phyloP scores from a whole-genome alignment of 2,329 filamentous ascomycete genomes.

The Dendryphion nanum region DNA sequence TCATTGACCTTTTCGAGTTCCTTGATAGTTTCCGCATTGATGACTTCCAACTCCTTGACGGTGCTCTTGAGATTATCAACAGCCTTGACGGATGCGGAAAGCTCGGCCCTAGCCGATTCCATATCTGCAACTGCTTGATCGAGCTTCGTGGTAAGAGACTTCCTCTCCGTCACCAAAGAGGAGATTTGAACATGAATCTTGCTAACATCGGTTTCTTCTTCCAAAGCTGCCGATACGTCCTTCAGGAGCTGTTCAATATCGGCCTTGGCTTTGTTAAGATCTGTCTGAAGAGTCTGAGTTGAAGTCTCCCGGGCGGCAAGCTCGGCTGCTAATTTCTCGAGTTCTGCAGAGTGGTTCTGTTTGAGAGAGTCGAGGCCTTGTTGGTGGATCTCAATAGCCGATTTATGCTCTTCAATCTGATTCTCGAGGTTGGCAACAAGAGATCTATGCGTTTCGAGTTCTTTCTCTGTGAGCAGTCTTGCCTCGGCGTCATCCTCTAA shows the following conservation, averaged over 20 bases:
- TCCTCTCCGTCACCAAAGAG: constrained; percentile 46
- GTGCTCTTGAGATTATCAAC: constrained; percentile 43
- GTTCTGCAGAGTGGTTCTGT: constrained; percentile 54
- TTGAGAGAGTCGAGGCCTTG: constrained; percentile 54
- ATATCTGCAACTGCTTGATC: constrained; percentile 45
- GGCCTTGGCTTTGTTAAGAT: constrained; percentile 58
- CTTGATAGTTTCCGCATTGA: constrained; percentile 56
- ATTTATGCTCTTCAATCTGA: constrained; percentile 57
- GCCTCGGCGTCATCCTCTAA: constrained; percentile 65
- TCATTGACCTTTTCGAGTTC: constrained; percentile 57
- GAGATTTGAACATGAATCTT: constrained; percentile 45
- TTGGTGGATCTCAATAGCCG: constrained; percentile 54
- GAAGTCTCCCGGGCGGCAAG: constrained; percentile 31
- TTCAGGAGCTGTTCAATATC: constrained; percentile 61
- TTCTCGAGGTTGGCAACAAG: constrained; percentile 56
- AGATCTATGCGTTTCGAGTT: constrained; percentile 51
- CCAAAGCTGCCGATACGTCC: constrained; percentile 62
- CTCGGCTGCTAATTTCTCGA: constrained; percentile 46
- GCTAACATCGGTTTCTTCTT: constrained; percentile 55
- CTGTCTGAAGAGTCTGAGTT: constrained; percentile 51
- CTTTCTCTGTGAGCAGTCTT: constrained; percentile 55
- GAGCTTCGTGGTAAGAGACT: constrained; percentile 42
- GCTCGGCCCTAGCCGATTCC: constrained; percentile 42
- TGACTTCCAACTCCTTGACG: constrained; percentile 45
- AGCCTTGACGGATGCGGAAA: constrained; percentile 40